Base-by-base conservation (phyloP, 1,284 basidiomycete species). In the Fomitiporia mediterranea region DNA sequence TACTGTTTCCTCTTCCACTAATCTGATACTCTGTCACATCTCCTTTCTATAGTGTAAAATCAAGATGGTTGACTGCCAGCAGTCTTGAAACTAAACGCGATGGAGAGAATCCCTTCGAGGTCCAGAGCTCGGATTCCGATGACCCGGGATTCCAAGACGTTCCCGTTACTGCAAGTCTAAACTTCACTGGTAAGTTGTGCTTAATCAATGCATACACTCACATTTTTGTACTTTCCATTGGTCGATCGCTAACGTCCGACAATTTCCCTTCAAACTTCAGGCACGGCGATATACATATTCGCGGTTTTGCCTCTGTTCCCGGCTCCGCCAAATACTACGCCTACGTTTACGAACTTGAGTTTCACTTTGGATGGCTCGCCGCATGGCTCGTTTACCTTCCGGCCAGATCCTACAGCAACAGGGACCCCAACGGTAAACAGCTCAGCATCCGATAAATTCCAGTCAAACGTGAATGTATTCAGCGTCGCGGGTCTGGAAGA, bases 181-280 rank as follows among this genome's bases (percentile, higher is more conserved):
- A 74, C 55, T 81, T 81, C 60, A 78, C 70, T 40, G 80, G 79
- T 79, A 61, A 57, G 70, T 39, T 30, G 38, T 5, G 3, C 25
- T 46, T 1, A 15, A 27, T 43, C 32, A 13, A 34, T 3, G 44
- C 28, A n/a, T 11, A 1, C 13, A 15, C 13, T 8, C n/a, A 4
- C 11, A n/a, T 15, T 13, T 25, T n/a, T n/a, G 44, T 46, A 13
- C 30, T 17, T 19, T 42, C 21, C 21, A 47, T 54, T 43, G 39
- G 39, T 11, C 28, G 46, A 55, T 25, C 43, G 37, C 23, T 25
- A 49, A 32, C 23, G 15, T 47, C 19, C 42, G 40, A 38, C 15
- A 37, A 32, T 52, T 32, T 59, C 15, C 54, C 55, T 21, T 15
- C 42, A 49, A 56, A 13, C 28, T 53, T 8, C 56, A 71, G 70